These are phyloP conservation scores for Phytophthora lateralis DNA, from an alignment of 352 stramenopile genomes.

Conservation along the genomic window DNA sequence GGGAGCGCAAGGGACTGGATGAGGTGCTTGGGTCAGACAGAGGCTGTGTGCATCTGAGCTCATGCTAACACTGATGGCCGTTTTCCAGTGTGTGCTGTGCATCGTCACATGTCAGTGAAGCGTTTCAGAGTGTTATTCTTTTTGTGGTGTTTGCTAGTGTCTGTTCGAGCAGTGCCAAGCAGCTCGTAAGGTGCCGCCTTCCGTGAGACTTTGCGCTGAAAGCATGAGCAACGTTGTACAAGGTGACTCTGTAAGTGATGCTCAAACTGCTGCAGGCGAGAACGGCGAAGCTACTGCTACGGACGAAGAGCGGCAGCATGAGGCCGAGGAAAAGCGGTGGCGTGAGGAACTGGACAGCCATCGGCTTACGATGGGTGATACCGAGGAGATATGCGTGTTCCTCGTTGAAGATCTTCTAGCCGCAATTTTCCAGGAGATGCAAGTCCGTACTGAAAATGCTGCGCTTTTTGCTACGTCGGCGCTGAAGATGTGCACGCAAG, in stretches of 20 bases:
- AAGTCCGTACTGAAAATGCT: constrained; percentile 40
- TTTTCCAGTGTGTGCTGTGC: background rate
- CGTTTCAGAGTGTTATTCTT: constrained; percentile 31
- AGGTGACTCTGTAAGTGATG: constrained; percentile 4
- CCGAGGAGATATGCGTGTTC: constrained; percentile 41
- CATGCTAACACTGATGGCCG: constrained; percentile 9
- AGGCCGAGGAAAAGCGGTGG: constrained; percentile 11
- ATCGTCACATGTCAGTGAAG: background rate
- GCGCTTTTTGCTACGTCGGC: constrained; percentile 28
- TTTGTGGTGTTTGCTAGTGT: constrained; percentile 3
- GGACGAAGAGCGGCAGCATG: constrained; percentile 3
- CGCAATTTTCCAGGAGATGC: constrained; percentile 58
- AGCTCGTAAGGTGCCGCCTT: background rate
- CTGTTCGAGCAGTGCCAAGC: constrained; percentile 8
- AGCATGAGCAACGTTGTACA: constrained; percentile 17
- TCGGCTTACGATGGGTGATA: constrained; percentile 31
- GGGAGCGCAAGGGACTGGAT: constrained; percentile 1
- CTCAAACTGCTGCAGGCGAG: constrained; percentile 5
- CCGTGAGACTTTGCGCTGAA: background rate
- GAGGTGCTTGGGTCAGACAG: background rate
- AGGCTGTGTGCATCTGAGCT: background rate
- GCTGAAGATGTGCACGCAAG: constrained; percentile 22
- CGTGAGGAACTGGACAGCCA: constrained; percentile 9
- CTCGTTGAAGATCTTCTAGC: constrained; percentile 41
- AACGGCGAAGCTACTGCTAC: background rate